Evolutionary conservation across 1,284 basidiomycete genomes (phyloP), one percentile per base, ranked within the genome.

Genomic region (Cryptococcus hybrid): DNA sequence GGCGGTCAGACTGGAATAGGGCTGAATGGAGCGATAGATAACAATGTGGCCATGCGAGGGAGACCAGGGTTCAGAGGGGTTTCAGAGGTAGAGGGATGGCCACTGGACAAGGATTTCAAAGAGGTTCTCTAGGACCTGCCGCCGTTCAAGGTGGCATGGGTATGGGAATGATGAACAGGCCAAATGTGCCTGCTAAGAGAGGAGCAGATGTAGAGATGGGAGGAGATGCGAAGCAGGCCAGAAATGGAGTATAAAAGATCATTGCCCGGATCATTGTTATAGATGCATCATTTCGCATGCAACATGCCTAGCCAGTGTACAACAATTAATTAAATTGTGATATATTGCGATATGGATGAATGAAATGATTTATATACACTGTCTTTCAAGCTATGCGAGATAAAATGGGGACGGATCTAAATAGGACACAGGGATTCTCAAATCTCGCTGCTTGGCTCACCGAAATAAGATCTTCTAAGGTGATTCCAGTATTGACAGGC

Each of bases 11-110:
- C 36, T 15, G 57, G 57, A 18, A 57, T 57, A 53, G 47, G 48
- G 11, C 59, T 48, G 46, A 48, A 46, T 54, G 62, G 60, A 55
- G 57, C 40, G n/a, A 42, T n/a, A 42, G 54, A 42, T n/a, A 42
- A 11, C 40, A 42, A 42, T 42, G 40, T 42, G 40, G n/a, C 9
- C 40, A 42, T 46, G 5, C 52, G 52, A 6, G 59, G 59, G 7
- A 13, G 52, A 39, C 52, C 52, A 43, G 59, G 59, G 24, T 50
- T 47, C 11, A 13, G 54, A 36, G 45, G 49, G 36, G 50, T 2
- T 40, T 51, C 49, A 42, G 49, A 15, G 49, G 49, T 7, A 38
- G 49, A 34, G 49, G 49, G 24, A 48, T 48, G 49, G 49, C 49
- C 15, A 12, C 34, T 39, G 54, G 47, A 43, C 49, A 34, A 24